These are phyloP conservation scores for Licmophora abbreviata DNA, from an alignment of 108 stramenopile species.

Conservation along the genomic window DNA sequence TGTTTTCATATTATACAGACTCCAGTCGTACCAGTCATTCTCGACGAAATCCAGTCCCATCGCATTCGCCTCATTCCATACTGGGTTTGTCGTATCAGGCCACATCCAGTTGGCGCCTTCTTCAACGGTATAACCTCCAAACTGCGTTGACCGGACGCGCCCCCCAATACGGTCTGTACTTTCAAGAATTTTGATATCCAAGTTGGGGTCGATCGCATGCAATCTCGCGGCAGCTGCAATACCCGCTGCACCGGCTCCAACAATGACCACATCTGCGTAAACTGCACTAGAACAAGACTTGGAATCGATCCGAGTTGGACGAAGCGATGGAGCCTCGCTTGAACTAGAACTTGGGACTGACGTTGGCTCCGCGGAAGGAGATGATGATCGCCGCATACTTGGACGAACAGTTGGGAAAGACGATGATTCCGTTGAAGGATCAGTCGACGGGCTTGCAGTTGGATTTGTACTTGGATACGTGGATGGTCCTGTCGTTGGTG, in stretches of 20 bases:
- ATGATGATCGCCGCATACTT: too few species aligned
- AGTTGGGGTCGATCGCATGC: background rate
- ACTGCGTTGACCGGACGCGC: background rate
- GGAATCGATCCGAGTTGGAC: too few species aligned
- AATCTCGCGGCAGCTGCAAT: constrained; percentile 1
- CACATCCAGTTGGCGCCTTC: background rate
- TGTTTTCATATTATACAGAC: background rate
- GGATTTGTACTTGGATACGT: too few species aligned
- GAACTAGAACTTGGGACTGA: too few species aligned
- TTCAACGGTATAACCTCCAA: background rate
- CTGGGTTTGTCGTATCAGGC: background rate
- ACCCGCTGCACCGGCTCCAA: constrained; percentile 3
- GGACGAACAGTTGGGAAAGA: too few species aligned
- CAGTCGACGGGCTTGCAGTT: too few species aligned
- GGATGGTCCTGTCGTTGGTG: too few species aligned
- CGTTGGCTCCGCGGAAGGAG: too few species aligned
- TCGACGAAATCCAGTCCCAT: background rate
- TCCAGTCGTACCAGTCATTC: background rate
- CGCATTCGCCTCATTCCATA: background rate
- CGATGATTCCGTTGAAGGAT: too few species aligned
- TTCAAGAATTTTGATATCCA: background rate
- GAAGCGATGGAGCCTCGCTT: too few species aligned
- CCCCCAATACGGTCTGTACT: background rate
- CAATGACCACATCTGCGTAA: constrained; percentile 6
- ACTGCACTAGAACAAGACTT: too few species aligned